phyloP scores from a whole-genome alignment of 2,329 filamentous ascomycete species.

The Helicocarpus griseus region DNA sequence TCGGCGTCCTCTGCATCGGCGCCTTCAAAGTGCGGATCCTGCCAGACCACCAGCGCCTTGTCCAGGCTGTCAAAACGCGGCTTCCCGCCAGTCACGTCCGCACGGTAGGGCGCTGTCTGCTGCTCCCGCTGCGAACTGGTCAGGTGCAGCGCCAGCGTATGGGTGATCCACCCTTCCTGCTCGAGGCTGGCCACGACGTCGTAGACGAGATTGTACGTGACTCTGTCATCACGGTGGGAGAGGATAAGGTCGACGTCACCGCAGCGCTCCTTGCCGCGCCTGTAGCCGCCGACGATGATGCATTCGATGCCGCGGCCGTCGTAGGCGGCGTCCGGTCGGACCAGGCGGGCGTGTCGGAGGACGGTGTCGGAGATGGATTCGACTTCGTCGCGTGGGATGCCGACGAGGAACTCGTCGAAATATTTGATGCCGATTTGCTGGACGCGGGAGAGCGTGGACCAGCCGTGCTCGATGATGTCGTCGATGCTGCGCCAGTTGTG shows the following conservation, averaged over 20 bases:
- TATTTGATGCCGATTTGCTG: slow-evolving; percentile 94
- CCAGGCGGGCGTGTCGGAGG: slow-evolving; percentile 54
- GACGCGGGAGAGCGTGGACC: slow-evolving; percentile 62
- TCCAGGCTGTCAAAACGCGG: slow-evolving; percentile 79
- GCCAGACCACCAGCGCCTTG: slow-evolving; percentile 90
- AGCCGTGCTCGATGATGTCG: slow-evolving; percentile 75
- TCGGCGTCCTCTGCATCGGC: slow-evolving; percentile 27
- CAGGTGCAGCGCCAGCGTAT: slow-evolving; percentile 63
- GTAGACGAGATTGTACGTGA: slow-evolving; percentile 61
- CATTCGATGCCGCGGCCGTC: slow-evolving; percentile 42
- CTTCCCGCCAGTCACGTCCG: slow-evolving; percentile 27
- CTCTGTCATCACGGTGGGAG: slow-evolving; percentile 61
- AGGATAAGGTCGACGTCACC: slow-evolving; percentile 84
- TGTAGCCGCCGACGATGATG: slow-evolving; percentile 68
- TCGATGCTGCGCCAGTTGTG: slow-evolving; percentile 74
- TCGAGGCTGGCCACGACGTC: slow-evolving; percentile 66
- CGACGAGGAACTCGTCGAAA: slow-evolving; percentile 70
- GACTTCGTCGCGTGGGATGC: slow-evolving; percentile 65
- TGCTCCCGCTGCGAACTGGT: slow-evolving; percentile 66
- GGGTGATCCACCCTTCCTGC: slow-evolving; percentile 60
- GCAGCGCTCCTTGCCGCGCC: slow-evolving; percentile 61
- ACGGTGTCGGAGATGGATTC: slow-evolving; percentile 58
- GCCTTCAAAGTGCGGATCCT: slow-evolving; percentile 49
- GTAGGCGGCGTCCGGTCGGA: slow-evolving; percentile 40
- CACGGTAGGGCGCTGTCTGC: slow-evolving; percentile 46